Evolutionary conservation across 2,329 filamentous ascomycete genomes (phyloP), one percentile per base, ranked within the genome.

Genomic region (Colletotrichum sp.): DNA sequence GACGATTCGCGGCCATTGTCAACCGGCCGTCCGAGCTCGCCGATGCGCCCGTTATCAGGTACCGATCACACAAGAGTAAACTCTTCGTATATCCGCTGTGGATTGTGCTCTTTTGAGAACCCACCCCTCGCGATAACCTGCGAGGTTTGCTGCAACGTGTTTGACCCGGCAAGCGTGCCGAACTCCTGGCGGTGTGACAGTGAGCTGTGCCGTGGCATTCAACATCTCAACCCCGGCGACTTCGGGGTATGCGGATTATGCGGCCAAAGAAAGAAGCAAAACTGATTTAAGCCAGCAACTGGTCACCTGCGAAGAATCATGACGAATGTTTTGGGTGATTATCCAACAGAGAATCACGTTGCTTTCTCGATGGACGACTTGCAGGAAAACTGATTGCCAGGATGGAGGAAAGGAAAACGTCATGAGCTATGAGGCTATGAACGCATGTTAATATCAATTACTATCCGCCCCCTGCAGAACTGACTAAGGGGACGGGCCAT

Each of bases 221-320:
- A 78, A 24, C 96, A 95, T 80, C 79, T 92, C 66, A 96, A 96
- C 78, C 87, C 92, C 13, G 90, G 88, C 2, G 93, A 96, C 81
- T 91, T 87, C 76, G 92, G 91, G 8, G 81, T 91, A 1, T 96
- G 94, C 80, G 93, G 93, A 5, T 82, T 94, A 7, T 96, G 94
- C 79, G 92, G 92, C 21, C 83, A 82, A 76, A 84, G 81, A 76
- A 83, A 78, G 77, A 67, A 67, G 62, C 63, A 68, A 66, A 36
- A 55, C 16, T 66, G 43, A 66, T 18, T n/a, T 65, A 72, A 59
- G 63, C 43, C 65, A 58, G 33, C n/a, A 18, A 38, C 8, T 57
- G 24, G 18, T 27, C 63, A 21, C 31, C 24, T 24, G 13, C n/a
- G 59, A 36, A 21, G 34, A 27, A 31, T 63, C 11, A 55, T 62